Conservation (phyloP, 768 basidiomycete species). For the Lactarius indigo region DNA sequence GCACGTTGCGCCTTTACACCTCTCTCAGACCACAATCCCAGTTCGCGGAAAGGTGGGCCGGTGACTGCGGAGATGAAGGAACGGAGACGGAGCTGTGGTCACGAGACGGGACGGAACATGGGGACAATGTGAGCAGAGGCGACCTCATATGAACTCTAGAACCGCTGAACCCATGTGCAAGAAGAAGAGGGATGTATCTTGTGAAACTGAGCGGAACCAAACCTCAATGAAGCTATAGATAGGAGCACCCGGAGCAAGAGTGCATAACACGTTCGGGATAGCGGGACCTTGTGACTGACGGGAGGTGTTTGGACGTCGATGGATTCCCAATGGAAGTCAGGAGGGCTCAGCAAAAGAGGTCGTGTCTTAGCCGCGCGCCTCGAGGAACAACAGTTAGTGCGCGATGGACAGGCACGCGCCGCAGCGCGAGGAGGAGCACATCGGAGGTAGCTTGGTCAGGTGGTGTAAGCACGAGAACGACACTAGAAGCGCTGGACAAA, state of each 20-base stretch:
- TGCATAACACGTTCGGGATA: background rate
- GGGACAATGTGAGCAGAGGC: background rate
- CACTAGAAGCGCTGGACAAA: background rate
- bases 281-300: background rate
- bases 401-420: constrained; percentile 3
- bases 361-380: constrained; percentile 15
- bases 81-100: background rate
- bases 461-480: background rate
- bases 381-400: background rate
- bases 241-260: constrained; percentile 2
- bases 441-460: background rate
- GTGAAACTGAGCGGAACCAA: background rate
- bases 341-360: background rate
- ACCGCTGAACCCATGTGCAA: background rate
- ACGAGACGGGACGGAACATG: constrained; percentile 11
- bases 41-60: constrained; percentile 2
- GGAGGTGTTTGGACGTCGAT: constrained; percentile 8
- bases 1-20: background rate
- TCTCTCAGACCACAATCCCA: background rate
- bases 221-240: background rate
- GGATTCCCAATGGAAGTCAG: constrained; percentile 16
- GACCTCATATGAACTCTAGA: background rate
- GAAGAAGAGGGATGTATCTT: background rate
- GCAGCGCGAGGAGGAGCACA: background rate
- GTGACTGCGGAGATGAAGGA: constrained; percentile 17